Evolutionary conservation across 1,284 basidiomycete species (phyloP).

Genomic region (Phlebopus sp.): DNA sequence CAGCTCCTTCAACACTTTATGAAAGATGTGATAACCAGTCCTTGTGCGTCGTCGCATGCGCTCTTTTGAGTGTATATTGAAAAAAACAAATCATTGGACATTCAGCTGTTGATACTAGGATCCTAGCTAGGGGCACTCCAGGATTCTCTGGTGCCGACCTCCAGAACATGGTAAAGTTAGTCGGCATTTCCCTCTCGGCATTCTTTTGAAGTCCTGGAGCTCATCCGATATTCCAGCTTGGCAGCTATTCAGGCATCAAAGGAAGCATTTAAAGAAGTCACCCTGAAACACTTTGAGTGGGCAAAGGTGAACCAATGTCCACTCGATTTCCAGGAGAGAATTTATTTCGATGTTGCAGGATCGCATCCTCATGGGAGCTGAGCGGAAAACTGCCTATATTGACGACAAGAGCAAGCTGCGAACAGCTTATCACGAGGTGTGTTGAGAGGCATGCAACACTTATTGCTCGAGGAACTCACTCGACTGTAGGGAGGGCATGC

Average conservation of each 20-base stretch:
- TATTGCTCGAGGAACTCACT: constrained; percentile 10
- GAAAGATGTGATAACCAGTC: constrained; percentile 67
- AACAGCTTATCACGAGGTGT: constrained; percentile 92
- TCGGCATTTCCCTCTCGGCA: constrained; percentile 18
- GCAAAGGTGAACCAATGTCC: constrained; percentile 62
- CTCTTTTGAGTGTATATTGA: neutral
- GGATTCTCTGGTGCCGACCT: constrained; percentile 92
- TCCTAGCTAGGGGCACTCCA: constrained; percentile 87
- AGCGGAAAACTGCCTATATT: constrained; percentile 85
- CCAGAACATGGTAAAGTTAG: constrained; percentile 90
- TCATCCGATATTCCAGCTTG: constrained; percentile 46
- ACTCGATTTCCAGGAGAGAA: neutral
- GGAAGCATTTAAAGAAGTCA: constrained; percentile 71
- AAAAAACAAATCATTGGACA: constrained; percentile 1
- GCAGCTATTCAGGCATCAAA: constrained; percentile 92
- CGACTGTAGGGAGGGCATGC: constrained; percentile 80
- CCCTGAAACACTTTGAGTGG: constrained; percentile 91
- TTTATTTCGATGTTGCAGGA: constrained; percentile 47
- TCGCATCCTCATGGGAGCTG: constrained; percentile 93
- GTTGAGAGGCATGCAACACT: constrained; percentile 9
- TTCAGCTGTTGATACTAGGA: constrained; percentile 74
- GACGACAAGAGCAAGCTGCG: constrained; percentile 81
- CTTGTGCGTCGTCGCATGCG: constrained; percentile 40
- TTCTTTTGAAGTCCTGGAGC: neutral
- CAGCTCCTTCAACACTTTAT: constrained; percentile 91